These are phyloP conservation scores for Phytophthora pini DNA, from an alignment of 352 stramenopile species.

Conservation along the genomic window DNA sequence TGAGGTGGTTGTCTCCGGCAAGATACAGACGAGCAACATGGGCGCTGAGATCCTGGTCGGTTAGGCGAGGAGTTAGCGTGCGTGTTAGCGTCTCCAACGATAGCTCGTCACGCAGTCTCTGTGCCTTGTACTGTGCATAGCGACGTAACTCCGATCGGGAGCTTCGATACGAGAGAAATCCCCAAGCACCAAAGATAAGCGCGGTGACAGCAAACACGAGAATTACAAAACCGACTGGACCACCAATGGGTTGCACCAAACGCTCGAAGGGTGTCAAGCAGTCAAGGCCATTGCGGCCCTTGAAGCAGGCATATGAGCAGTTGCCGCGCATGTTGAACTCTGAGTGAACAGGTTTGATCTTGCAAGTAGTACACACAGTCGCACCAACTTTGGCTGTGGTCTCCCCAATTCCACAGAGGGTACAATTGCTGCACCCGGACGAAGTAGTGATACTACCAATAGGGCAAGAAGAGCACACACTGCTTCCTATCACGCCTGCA, in stretches of 20 bases:
- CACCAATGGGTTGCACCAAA: slow-evolving; percentile 82
- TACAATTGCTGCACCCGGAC: slow-evolving; percentile 62
- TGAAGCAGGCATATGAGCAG: slow-evolving; percentile 84
- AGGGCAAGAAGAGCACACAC: slow-evolving; percentile 58
- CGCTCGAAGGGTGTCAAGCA: slow-evolving; percentile 87
- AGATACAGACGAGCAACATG: slow-evolving; percentile 83
- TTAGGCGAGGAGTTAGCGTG: slow-evolving; percentile 75
- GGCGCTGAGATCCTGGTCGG: slow-evolving; percentile 75
- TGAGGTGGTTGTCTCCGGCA: slow-evolving; percentile 70
- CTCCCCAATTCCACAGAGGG: slow-evolving; percentile 77
- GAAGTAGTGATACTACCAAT: slow-evolving; percentile 64
- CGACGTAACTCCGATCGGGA: slow-evolving; percentile 49
- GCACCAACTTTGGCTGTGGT: slow-evolving; percentile 65
- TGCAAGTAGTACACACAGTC: slow-evolving; percentile 56
- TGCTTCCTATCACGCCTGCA: slow-evolving; percentile 48
- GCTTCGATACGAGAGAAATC: slow-evolving; percentile 71
- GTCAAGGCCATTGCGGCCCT: slow-evolving; percentile 77
- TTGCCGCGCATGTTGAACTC: slow-evolving; percentile 81
- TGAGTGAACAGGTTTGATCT: slow-evolving; percentile 69
- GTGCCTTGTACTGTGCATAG: slow-evolving; percentile 79
- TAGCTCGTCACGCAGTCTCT: slow-evolving; percentile 75
- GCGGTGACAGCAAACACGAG: slow-evolving; percentile 63
- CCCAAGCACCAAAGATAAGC: slow-evolving; percentile 71
- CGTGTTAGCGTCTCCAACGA: slow-evolving; percentile 77
- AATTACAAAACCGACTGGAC: slow-evolving; percentile 75